Conservation (phyloP, 2,329 filamentous ascomycete species). For the Pestalotiopsis sp. region DNA sequence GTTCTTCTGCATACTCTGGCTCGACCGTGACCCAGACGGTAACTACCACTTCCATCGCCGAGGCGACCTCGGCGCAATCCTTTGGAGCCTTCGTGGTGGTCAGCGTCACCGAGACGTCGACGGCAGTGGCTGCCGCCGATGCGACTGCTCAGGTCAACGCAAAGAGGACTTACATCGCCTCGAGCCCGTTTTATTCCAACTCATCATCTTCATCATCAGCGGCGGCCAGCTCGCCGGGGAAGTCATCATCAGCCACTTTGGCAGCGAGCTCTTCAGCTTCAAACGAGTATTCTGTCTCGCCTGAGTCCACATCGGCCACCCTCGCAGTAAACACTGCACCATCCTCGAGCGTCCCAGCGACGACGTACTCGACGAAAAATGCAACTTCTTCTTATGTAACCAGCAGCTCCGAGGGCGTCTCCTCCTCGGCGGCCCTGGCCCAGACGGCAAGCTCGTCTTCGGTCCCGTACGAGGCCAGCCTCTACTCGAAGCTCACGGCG, state of each 20-base stretch:
- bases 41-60: not conserved
- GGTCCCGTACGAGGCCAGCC: not conserved
- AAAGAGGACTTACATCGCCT: not conserved
- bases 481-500: not conserved
- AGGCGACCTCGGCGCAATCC: not conserved
- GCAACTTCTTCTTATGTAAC: not conserved
- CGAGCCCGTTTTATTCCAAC: not conserved
- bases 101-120: not conserved
- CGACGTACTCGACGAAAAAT: not conserved
- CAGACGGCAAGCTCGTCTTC: constrained; percentile 1
- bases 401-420: not conserved
- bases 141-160: not conserved
- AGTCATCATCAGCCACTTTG: not conserved
- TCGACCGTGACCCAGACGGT: not conserved
- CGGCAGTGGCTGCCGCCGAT: not conserved
- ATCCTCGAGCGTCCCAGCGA: not conserved
- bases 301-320: not conserved
- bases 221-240: not conserved
- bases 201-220: not conserved
- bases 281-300: not conserved
- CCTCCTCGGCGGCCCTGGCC: not conserved
- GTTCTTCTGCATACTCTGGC: not conserved
- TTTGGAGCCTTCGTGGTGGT: not conserved
- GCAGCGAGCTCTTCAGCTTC: not conserved
- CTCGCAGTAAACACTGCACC: not conserved